Conservation (phyloP, 495 filamentous ascomycete genomes). For the Lophiotrema nucula region DNA sequence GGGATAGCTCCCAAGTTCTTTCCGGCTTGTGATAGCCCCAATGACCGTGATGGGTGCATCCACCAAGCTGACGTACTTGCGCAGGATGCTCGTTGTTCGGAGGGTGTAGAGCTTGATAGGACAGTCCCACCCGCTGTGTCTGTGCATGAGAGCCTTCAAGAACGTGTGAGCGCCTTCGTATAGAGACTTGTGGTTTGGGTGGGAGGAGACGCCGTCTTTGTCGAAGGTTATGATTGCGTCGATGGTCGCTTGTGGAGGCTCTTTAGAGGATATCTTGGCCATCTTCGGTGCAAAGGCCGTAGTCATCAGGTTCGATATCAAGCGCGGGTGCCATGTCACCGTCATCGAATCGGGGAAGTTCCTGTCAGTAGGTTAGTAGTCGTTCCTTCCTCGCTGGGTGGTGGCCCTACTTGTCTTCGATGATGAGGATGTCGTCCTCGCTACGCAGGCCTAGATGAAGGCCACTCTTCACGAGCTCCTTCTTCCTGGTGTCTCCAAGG, state of each 20-base stretch:
- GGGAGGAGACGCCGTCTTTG: conserved; percentile 68
- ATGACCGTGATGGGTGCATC: conserved; percentile 68
- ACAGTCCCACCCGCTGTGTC: conserved; percentile 62
- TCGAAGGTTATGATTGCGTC: conserved; percentile 91
- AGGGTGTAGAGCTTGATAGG: conserved; percentile 84
- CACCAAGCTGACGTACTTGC: conserved; percentile 78
- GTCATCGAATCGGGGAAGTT: conserved; percentile 88
- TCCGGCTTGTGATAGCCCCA: conserved; percentile 38
- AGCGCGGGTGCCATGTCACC: conserved; percentile 64
- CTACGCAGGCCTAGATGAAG: conserved; percentile 68
- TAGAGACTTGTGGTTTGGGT: conserved; percentile 88
- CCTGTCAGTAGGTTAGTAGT: conserved; percentile 36
- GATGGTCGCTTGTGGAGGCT: conserved; percentile 54
- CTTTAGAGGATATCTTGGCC: conserved; percentile 40
- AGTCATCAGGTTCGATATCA: conserved; percentile 66
- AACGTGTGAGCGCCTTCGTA: conserved; percentile 79
- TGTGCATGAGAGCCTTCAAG: conserved; percentile 58
- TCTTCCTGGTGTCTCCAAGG: conserved; percentile 74
- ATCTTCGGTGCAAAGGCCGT: conserved; percentile 67
- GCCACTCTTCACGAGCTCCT: conserved; percentile 78
- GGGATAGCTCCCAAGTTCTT: conserved; percentile 47
- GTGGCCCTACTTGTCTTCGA: conserved; percentile 62
- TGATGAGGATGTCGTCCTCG: conserved; percentile 72
- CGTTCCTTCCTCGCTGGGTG: not conserved
- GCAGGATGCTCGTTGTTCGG: conserved; percentile 60